phyloP scores from a whole-genome alignment of 768 basidiomycete species.

The Agrocybe chaxingu region DNA sequence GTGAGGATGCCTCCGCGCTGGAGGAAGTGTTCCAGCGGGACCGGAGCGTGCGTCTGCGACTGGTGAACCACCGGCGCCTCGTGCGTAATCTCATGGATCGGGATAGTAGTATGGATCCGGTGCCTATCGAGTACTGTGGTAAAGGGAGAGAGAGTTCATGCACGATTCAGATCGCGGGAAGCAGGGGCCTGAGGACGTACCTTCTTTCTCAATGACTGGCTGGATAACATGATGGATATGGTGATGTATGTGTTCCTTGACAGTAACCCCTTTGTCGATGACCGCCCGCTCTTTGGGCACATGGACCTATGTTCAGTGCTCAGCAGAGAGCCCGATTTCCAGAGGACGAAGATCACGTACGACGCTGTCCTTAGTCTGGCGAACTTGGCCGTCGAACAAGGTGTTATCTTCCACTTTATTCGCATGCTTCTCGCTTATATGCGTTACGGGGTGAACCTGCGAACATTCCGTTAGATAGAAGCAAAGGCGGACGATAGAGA shows the following conservation, averaged over 20 bases:
- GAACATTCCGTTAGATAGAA: neutral
- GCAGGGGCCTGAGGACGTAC: slow-evolving; percentile 14
- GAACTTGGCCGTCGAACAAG: slow-evolving; percentile 25
- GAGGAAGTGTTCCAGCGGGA: slow-evolving; percentile 31
- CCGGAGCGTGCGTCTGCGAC: slow-evolving; percentile 28
- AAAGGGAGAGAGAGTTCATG: neutral
- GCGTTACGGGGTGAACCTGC: slow-evolving; percentile 24
- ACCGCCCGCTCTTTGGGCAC: slow-evolving; percentile 24
- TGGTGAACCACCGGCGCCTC: slow-evolving; percentile 35
- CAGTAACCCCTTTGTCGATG: slow-evolving; percentile 29
- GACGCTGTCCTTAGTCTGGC: slow-evolving; percentile 22
- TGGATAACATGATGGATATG: slow-evolving; percentile 37
- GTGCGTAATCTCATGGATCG: slow-evolving; percentile 31
- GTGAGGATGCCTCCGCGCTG: slow-evolving; percentile 19
- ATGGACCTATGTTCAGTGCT: slow-evolving; percentile 12
- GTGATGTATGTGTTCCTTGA: slow-evolving; percentile 30
- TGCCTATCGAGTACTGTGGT: slow-evolving; percentile 26
- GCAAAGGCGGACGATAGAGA: neutral
- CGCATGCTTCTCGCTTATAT: slow-evolving; percentile 23
- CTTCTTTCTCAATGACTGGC: slow-evolving; percentile 36
- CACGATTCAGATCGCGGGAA: neutral
- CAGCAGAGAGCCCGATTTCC: neutral
- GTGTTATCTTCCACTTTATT: slow-evolving; percentile 25
- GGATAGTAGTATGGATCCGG: slow-evolving; percentile 30
- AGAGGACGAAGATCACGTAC: slow-evolving; percentile 12